A percentile compares a stretch with the other conserved stretches of the same genome.
Conservation (phyloP, 2,329 filamentous ascomycete genomes). For the Curvularia hawaiiensis region DNA sequence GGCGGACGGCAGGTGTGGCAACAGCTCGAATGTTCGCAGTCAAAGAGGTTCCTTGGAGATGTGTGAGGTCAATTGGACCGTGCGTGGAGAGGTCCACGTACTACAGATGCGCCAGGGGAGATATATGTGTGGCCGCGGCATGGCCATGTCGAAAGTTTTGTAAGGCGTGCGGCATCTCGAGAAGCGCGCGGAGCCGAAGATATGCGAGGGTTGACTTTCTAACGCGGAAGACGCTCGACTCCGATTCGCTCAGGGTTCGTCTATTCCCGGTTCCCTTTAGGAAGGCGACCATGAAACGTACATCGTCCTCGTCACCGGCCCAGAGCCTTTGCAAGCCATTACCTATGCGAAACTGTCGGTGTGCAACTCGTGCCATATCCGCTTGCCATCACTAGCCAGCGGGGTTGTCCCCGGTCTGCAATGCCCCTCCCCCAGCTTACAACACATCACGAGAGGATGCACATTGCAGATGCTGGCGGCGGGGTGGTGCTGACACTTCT, state of each 20-base stretch:
- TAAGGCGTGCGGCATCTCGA: constrained; percentile 22
- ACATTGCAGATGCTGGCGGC: background rate
- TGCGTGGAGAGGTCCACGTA: constrained; percentile 36
- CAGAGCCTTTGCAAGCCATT: constrained; percentile 2
- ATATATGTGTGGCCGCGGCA: constrained; percentile 33
- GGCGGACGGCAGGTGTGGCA: constrained; percentile 11
- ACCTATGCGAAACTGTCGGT: background rate
- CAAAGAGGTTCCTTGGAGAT: constrained; percentile 27
- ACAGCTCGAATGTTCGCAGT: constrained; percentile 12
- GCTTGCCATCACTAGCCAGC: background rate
- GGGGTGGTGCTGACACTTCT: background rate
- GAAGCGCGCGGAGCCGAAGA: constrained; percentile 13
- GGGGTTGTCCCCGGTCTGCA: background rate
- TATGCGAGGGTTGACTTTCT: background rate
- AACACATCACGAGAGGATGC: background rate
- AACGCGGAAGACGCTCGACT: constrained; percentile 1
- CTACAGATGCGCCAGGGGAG: constrained; percentile 28
- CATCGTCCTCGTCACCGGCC: background rate
- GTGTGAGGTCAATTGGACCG: constrained; percentile 36
- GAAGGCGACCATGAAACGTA: constrained; percentile 1
- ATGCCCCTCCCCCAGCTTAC: background rate
- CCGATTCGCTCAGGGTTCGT: background rate
- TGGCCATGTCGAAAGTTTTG: constrained; percentile 16
- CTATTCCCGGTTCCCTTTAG: background rate
- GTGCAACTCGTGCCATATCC: background rate